phyloP scores from a whole-genome alignment of 2,329 filamentous ascomycete genomes.

The Nemania sp. region DNA sequence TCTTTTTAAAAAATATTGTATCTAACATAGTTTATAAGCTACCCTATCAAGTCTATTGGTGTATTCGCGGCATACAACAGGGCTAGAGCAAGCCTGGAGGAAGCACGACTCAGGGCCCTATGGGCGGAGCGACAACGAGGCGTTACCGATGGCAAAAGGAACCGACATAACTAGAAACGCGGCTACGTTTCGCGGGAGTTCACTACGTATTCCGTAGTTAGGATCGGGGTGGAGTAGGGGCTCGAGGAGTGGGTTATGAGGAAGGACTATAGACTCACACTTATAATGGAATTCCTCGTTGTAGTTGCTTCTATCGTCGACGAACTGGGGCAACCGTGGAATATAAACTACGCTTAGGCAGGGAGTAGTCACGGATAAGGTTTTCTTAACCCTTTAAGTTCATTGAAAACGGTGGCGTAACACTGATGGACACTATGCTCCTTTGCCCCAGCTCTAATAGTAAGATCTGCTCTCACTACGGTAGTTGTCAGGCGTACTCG shows the following conservation, averaged over 20 bases:
- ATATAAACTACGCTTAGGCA: background rate
- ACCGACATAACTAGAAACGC: background rate
- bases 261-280: background rate
- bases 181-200: background rate
- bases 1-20: no score
- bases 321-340: background rate
- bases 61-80: no score
- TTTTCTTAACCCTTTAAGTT: background rate
- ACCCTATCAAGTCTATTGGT: no score
- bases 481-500: slow-evolving; percentile 46
- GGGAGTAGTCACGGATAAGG: background rate
- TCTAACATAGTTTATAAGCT: no score
- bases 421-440: background rate
- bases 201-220: background rate
- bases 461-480: slow-evolving; percentile 50
- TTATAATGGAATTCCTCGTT: background rate
- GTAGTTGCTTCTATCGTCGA: background rate
- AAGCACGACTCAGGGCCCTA: no score
- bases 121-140: no score
- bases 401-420: no score
- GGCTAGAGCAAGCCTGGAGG: no score
- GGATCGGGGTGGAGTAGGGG: background rate
- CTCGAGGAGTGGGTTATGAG: background rate
- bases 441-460: slow-evolving; percentile 42
- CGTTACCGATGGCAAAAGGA: background rate